Evolutionary conservation across 2,329 filamentous ascomycete genomes (phyloP), one percentile per base, ranked within the genome.

Genomic region (Rutstroemia sp.): DNA sequence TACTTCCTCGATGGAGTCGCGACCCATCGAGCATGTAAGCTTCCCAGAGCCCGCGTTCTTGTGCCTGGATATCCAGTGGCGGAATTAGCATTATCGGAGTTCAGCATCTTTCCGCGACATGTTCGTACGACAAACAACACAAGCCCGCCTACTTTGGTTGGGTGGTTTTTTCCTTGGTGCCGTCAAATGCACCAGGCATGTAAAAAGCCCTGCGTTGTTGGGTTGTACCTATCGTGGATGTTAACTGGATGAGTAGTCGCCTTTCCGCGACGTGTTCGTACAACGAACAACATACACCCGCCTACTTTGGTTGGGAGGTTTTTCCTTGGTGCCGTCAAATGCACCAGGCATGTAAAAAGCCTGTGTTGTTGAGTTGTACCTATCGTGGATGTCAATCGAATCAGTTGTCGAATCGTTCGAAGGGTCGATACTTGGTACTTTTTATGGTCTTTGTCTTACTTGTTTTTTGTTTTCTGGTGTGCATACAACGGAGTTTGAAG

Each of bases 71-170:
- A 45, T 21, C 10, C 5, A 14, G 8, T 19, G n/a, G 10, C n/a
- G 42, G 12, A 23, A n/a, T 45, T n/a, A 41, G 39, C 14, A 41
- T 9, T 30, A 30, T 10, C 10, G 10, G 10, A 10, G 8, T 3
- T 30, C 27, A 10, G 27, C 27, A 30, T 9, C 27, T 30, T 30
- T 10, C 27, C 27, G 8, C 27, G 27, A 30, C 27, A 30, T 9
- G 27, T 30, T 30, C 8, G 27, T 30, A 30, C 27, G 9, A 10
- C 27, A 12, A 30, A 30, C 27, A 54, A 48, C 47, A 44, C 48
- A 54, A 48, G 37, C 52, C 41, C 52, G 38, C 52, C 52, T 54
- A 54, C 52, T 54, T 21, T 54, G 52, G 52, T 27, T 54, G 44
- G 41, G 52, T 14, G 34, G 52, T 44, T 44, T 48, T 44, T 54